These are phyloP conservation scores for Pugionium cornutum DNA, from an alignment of 345 rosid genomes.

Conservation along the genomic window DNA sequence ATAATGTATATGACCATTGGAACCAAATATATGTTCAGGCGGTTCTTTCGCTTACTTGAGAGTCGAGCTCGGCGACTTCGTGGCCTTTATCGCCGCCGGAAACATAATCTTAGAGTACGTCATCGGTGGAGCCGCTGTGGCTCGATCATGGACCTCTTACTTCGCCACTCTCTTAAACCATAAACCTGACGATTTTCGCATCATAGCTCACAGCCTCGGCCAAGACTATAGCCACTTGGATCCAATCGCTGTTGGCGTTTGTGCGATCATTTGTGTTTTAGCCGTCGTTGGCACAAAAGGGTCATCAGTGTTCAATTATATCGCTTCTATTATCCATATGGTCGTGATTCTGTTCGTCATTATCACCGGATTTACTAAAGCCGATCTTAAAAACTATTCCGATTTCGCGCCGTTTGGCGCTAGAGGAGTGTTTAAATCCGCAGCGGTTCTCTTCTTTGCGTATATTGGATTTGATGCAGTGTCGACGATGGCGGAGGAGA, in stretches of 20 bases:
- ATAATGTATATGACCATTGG: not conserved
- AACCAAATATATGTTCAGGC: slow-evolving; percentile 41
- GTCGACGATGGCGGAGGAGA: slow-evolving; percentile 90
- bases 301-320: slow-evolving; percentile 70
- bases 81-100: slow-evolving; percentile 87
- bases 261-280: slow-evolving; percentile 46
- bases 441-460: slow-evolving; percentile 80
- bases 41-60: slow-evolving; percentile 90
- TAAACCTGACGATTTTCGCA: slow-evolving; percentile 64
- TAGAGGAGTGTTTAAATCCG: slow-evolving; percentile 62
- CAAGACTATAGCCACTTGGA: slow-evolving; percentile 66
- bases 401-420: slow-evolving; percentile 54
- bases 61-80: slow-evolving; percentile 87
- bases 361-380: slow-evolving; percentile 60
- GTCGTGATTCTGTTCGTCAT: slow-evolving; percentile 68
- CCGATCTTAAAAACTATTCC: slow-evolving; percentile 54
- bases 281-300: slow-evolving; percentile 76
- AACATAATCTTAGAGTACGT: slow-evolving; percentile 77
- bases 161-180: slow-evolving; percentile 80
- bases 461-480: slow-evolving; percentile 88
- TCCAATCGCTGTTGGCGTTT: slow-evolving; percentile 65
- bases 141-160: slow-evolving; percentile 86
- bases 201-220: slow-evolving; percentile 49
- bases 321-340: slow-evolving; percentile 69
- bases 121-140: slow-evolving; percentile 72